These are phyloP conservation scores for Ramichloridium luteum DNA, from an alignment of 2,329 filamentous ascomycete species.

Conservation along the genomic window DNA sequence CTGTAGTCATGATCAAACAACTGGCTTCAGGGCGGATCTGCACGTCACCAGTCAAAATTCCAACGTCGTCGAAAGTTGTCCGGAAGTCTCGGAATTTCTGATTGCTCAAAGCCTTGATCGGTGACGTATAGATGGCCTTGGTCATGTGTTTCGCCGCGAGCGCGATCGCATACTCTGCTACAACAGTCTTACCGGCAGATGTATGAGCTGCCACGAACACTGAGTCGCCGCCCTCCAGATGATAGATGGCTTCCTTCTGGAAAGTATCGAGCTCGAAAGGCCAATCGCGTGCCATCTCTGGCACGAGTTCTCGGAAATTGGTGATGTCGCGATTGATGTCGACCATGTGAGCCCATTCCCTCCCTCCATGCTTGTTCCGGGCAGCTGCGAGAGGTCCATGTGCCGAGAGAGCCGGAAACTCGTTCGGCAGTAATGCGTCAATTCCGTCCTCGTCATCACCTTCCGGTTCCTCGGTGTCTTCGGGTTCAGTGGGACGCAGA, in stretches of 20 bases:
- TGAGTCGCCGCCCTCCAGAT: slow-evolving; percentile 89
- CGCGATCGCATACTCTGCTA: slow-evolving; percentile 95
- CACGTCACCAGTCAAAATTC: slow-evolving; percentile 92
- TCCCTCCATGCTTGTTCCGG: slow-evolving; percentile 59
- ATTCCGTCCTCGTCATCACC: slow-evolving; percentile 43
- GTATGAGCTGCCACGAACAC: slow-evolving; percentile 98
- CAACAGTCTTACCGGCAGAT: slow-evolving; percentile 94
- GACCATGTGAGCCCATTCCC: slow-evolving; percentile 97
- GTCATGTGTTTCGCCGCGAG: slow-evolving; percentile 98
- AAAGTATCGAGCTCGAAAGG: slow-evolving; percentile 96
- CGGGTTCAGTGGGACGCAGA: slow-evolving; percentile 19
- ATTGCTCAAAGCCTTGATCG: slow-evolving; percentile 96
- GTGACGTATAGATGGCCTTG: slow-evolving; percentile 97
- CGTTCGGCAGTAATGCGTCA: slow-evolving; percentile 76
- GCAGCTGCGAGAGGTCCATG: slow-evolving; percentile 63
- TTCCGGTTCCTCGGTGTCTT: slow-evolving; percentile 28
- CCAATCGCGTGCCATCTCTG: slow-evolving; percentile 92
- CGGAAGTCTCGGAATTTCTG: slow-evolving; percentile 97
- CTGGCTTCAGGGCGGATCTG: slow-evolving; percentile 96
- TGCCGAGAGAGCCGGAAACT: slow-evolving; percentile 84
- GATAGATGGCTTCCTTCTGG: slow-evolving; percentile 96
- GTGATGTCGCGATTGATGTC: slow-evolving; percentile 84
- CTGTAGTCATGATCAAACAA: slow-evolving; percentile 98
- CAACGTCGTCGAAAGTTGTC: slow-evolving; percentile 82
- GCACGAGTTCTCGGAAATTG: slow-evolving; percentile 89